Evolutionary conservation across 2,329 filamentous ascomycete species (phyloP), one percentile per base, ranked within the genome.

Genomic region (Harringtonia lauricola): DNA sequence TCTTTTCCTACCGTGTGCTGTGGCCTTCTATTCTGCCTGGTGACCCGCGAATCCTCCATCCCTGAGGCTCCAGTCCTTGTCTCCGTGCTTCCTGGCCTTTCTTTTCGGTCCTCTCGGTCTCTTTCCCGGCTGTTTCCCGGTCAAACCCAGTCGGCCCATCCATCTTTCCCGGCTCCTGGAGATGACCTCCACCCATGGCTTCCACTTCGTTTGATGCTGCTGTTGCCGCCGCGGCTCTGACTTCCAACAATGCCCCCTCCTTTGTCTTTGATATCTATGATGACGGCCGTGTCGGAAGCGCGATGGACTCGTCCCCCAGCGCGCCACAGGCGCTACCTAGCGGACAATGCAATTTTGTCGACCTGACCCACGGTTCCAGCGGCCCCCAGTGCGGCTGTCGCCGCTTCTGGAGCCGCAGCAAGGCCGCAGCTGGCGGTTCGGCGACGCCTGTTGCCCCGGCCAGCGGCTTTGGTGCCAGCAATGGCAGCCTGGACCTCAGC

Each of bases 341-440:
- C 45, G 75, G 75, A 41, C 64, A 63, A 39, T 79, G 75, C 63
- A 76, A 78, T 57, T 79, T 68, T 54, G 67, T 74, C 46, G 72
- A 79, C 52, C 54, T 76, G 45, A 67, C 61, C 4, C 65, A 67
- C 47, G 68, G 74, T 45, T 64, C 72, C 49, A 66, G 65, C 54
- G 72, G 70, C 46, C 63, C 68, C 28, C 67, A 66, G 47, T 79
- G 75, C 49, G 75, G 75, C 55, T 79, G 75, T 52, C 74, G 74
- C 51, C 73, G 74, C 42, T 79, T 79, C 59, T 79, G 74, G 73
- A 68, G 67, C 53, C 68, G 47, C 67, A 48, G 60, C 59, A 43
- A 57, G 43, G 50, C 55, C 37, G n/a, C n/a, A n/a, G n/a, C n/a
- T n/a, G 59, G 54, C 28, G 15, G 36, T 13, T 34, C 24, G 24